Conservation (phyloP, 257 asterid genomes). For the Solanum tacnaense region DNA sequence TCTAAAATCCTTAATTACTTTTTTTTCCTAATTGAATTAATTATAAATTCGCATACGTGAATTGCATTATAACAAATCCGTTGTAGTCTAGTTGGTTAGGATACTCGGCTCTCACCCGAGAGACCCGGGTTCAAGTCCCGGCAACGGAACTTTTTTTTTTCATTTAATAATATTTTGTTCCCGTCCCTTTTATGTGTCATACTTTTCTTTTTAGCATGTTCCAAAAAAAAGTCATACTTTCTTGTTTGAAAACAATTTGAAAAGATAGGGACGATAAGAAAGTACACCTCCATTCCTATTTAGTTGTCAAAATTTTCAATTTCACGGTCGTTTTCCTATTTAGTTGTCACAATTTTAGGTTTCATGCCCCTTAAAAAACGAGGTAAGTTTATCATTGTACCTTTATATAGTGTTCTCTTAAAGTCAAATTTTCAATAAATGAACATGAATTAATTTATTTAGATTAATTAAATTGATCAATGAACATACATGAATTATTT, state of each 20-base stretch:
- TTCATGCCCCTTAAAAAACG: background rate
- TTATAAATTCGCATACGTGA: too few relatives aligned
- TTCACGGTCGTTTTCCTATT: too few relatives aligned
- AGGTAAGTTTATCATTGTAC: background rate
- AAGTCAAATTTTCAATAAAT: too few relatives aligned
- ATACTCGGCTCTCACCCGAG: constrained; percentile 98
- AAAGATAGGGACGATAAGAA: background rate
- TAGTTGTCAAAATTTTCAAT: background rate
- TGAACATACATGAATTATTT: too few relatives aligned
- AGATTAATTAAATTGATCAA: background rate
- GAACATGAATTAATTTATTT: too few relatives aligned
- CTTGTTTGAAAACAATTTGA: background rate
- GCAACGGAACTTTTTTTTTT: constrained; percentile 19
- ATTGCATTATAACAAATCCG: constrained; percentile 14
- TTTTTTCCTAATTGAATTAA: background rate
- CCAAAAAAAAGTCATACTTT: too few relatives aligned
- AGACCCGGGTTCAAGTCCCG: constrained; percentile 96
- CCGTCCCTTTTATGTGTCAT: too few relatives aligned
- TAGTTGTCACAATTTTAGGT: background rate
- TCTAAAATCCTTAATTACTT: background rate
- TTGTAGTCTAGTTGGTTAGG: constrained; percentile 99
- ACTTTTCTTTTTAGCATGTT: too few relatives aligned
- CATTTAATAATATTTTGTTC: too few relatives aligned
- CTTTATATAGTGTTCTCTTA: background rate
- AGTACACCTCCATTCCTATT: background rate